Evolutionary conservation across 2,329 filamentous ascomycete genomes (phyloP), one percentile per base, ranked within the genome.

Genomic region (Colletotrichum lindemuthianum): DNA sequence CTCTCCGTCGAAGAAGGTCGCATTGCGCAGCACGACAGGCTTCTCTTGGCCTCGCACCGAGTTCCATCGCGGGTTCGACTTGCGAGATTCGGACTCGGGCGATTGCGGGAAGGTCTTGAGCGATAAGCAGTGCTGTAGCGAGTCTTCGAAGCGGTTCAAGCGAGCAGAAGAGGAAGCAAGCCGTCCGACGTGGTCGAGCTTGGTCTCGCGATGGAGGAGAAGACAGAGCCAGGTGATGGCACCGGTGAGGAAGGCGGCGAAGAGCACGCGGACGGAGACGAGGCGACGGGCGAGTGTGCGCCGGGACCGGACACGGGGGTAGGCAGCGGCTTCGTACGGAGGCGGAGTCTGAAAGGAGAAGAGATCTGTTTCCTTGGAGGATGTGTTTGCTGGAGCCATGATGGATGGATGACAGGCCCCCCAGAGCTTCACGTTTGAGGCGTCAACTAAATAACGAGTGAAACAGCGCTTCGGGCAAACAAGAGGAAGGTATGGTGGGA

Each of bases 1-100:
- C 55, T 79, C 76, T 11, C 80, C 80, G 68, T 82, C 79, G 60
- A 81, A 82, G 11, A 82, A 69, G 24, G 76, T 81, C 7, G 72
- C 77, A 65, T 82, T 82, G 41, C 71, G 72, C 33, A 82, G 68
- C 4, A 81, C 60, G 5, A 79, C 56, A 2, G 74, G 76, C 47
- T 70, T 68, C 49, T 74, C 71, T 60, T 81, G 79, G 4, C 79
- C 79, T 50, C 70, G 75, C 12, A 68, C 67, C 2, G 72, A 33
- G 36, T 77, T 78, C 79, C 79, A 82, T 69, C 79, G 71, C 37
- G 79, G 74, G 67, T 82, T 82, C 47, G 49, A 39, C 41, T 36
- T 66, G 15, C 41, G 65, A 12, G 48, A 36, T 32, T 54, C 39
- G 12, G 65, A 63, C 13, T 59, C 12, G 32, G 63, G 65, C n/a